Evolutionary conservation across 768 basidiomycete species (phyloP), one percentile per base, ranked within the genome.

Genomic region (Gautieria morchelliformis): DNA sequence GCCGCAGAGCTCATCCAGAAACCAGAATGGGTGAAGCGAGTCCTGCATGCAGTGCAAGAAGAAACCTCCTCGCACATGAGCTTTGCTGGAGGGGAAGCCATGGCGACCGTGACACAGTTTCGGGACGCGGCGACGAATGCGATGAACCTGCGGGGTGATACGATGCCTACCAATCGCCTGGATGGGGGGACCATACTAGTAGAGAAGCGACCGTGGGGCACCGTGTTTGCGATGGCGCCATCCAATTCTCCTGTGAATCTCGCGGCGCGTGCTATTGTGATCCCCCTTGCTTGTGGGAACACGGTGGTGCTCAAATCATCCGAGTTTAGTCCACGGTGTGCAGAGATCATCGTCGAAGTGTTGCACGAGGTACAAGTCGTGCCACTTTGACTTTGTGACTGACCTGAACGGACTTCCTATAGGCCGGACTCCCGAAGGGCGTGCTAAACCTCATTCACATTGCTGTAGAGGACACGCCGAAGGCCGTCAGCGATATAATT

Each of bases 351-450:
- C 8, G 68, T 69, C 0, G 77, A 81, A 54, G 60, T 78, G 1
- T 71, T 83, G 19, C 68, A 77, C n/a, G 78, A 81, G 60, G 71
- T 69, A 14, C 33, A 17, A n/a, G n/a, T n/a, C n/a, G 22, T 14
- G 4, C 19, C 20, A 17, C 53, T 5, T n/a, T 22, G 11, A 44
- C 14, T 37, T 37, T 5, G 2, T 9, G 27, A 2, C 11, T 47
- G n/a, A 48, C 11, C 37, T 24, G 45, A 24, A 22, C 30, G 19
- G 11, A 9, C 30, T 4, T 37, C 14, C 2, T 9, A 37, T 30
- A 76, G 65, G 84, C 83, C 0, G 83, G 84, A 0, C 65, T 87
- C 0, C 84, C 84, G 5, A 66, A 70, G 20, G 83, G 82, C 5
- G 82, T 82, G 6, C 63, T 85, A 5, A 83, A 85, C 61, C 77